These are phyloP conservation scores for Coniochaeta hoffmannii DNA, from an alignment of 2,329 filamentous ascomycete genomes.

Conservation along the genomic window DNA sequence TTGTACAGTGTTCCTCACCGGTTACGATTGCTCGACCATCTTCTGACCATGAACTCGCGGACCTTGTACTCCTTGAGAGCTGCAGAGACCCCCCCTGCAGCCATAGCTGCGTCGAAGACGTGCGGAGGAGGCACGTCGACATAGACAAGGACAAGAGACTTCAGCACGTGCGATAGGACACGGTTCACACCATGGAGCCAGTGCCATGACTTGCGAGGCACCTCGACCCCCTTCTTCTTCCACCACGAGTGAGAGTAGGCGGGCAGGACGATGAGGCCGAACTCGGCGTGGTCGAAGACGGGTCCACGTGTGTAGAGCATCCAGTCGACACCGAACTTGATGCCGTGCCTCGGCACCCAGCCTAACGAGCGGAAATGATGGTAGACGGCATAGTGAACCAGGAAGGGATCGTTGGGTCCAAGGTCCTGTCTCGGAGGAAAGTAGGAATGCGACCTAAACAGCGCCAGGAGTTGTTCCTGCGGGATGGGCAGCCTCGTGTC, in stretches of 20 bases:
- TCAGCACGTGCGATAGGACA: conserved; percentile 82
- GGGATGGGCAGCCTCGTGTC: conserved; percentile 37
- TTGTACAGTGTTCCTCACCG: conserved; percentile 11
- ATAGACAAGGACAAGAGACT: conserved; percentile 83
- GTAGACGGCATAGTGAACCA: conserved; percentile 82
- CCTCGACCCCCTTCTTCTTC: conserved; percentile 47
- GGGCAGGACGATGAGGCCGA: conserved; percentile 77
- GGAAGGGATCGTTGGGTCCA: conserved; percentile 72
- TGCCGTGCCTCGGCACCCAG: conserved; percentile 86
- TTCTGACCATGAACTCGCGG: conserved; percentile 21
- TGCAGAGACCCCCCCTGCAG: conserved; percentile 13
- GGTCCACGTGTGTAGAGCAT: conserved; percentile 90
- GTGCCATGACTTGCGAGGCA: conserved; percentile 56
- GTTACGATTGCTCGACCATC: conserved; percentile 23
- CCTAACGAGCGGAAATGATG: conserved; percentile 94
- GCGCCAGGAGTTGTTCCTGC: conserved; percentile 49
- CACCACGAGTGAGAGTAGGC: conserved; percentile 72
- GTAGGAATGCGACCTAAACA: conserved; percentile 64
- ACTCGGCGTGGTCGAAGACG: conserved; percentile 92
- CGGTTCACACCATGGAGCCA: conserved; percentile 87
- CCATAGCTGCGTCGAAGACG: conserved; percentile 18
- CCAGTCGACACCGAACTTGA: conserved; percentile 94
- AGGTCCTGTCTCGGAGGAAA: conserved; percentile 55
- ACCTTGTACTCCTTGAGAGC: conserved; percentile 20
- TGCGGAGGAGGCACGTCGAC: conserved; percentile 77